Base-by-base conservation (phyloP, 2,329 filamentous ascomycete genomes). In the Arachnomyces sp. region DNA sequence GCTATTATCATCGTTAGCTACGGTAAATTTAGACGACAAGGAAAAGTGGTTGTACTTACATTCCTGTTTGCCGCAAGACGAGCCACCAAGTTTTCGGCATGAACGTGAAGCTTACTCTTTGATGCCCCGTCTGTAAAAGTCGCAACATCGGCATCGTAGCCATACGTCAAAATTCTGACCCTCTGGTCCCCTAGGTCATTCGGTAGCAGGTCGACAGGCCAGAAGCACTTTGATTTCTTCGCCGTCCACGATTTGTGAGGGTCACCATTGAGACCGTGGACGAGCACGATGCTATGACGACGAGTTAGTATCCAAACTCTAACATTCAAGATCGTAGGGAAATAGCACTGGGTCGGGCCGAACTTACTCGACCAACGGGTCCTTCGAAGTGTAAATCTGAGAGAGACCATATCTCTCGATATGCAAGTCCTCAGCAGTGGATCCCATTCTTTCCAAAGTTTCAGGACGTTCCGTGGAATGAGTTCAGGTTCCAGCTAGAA, bases 151-250 rank as follows among this genome's bases (percentile, higher is more conserved):
- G 82, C 81, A 56, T 87, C 84, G 57, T 86, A 87, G 16, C 82
- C 82, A 54, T 85, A 86, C 1, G 81, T 79, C 39, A 86, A 61
- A 14, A 87, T 66, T 38, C 84, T 77, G 38, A 79, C 79, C 16
- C 72, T 72, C 8, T 68, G 67, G 7, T 68, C 64, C 39, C 68
- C 71, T 12, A 86, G 64, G 2, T 79, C 71, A 1, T 63, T 56
- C 0, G 82, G 81, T 1, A 87, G 68, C 11, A 87, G 69, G 45
- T 85, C 77, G 9, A 69, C 63, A 0, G 82, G 82, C 82, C 82
- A 87, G 60, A 81, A 85, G 20, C 76, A 50, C 12, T 53, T 45
- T 45, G 76, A 72, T 42, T 63, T 62, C 39, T 64, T 62, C n/a
- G 67, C 65, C 1, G 67, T 66, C 71, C 82, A 86, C 34, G 81